Evolutionary conservation across 352 stramenopile genomes (phyloP), one percentile per base, ranked within the genome.

Genomic region (Pythium apleroticum): DNA sequence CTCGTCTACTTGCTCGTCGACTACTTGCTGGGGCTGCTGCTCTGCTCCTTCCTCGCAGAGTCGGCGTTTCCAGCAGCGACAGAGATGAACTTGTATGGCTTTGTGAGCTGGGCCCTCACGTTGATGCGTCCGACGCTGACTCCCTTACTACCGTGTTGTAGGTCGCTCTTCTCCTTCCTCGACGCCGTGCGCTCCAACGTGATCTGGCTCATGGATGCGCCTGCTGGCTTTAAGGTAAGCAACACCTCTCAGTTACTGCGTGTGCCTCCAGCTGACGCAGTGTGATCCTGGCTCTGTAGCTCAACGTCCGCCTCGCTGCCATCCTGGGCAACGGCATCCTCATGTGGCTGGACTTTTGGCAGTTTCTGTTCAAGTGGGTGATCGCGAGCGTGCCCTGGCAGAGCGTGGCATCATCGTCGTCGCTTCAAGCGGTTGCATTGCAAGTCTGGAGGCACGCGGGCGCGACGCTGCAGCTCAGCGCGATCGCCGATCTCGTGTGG

Each of bases 261-360:
- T 15, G 25, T 46, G 14, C 5, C 8, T 20, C 2, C 10, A 30
- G 14, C 39, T 39, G 28, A 31, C 15, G 28, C 14, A 11, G 17
- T 43, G 25, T 37, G 3, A 14, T 12, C 59, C 3, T 11, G 35
- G n/a, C 20, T 64, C 33, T 1, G 1, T 54, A 81, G 73, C 68
- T 98, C 8, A 98, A 98, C 65, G 78, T 89, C 6, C 79, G 90
- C 0, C 69, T 98, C 9, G 95, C 94, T 2, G 81, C 87, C 15
- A 94, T 93, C 49, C 74, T 98, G 35, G 89, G 88, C 55, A 91
- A 90, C 41, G 80, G 78, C 4, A 92, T 97, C 39, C 66, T 93
- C 43, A 63, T 93, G 31, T 90, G 86, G 77, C 74, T 96, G 19
- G 76, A 93, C 25, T 63, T 90, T 10, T 93, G 88, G 79, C 83